phyloP scores from a whole-genome alignment of 805 yeast species.

The Suhomyces kilbournensis region DNA sequence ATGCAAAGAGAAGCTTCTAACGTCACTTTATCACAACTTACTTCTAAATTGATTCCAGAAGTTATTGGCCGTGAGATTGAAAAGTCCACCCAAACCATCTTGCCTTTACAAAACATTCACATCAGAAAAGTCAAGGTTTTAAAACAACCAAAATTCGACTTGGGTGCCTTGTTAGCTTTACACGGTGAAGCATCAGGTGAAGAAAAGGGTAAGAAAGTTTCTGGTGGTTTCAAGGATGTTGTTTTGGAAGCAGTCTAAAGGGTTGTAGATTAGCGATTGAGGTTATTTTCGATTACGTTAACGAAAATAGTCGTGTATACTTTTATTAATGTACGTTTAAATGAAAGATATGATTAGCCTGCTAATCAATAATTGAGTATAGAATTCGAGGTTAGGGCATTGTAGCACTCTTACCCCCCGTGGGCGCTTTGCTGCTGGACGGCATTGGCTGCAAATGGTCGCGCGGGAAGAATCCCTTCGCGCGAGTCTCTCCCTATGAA shows the following conservation, averaged over 20 bases:
- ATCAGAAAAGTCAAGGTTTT: slow-evolving; percentile 98
- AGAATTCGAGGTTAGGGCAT: too few relatives aligned
- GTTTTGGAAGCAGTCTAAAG: slow-evolving; percentile 90
- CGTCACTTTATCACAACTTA: slow-evolving; percentile 94
- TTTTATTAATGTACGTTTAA: slow-evolving; percentile 3
- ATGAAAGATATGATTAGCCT: not conserved
- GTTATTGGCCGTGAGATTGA: slow-evolving; percentile 98
- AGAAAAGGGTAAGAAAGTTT: slow-evolving; percentile 98
- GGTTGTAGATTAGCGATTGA: not conserved
- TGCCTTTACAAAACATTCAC: slow-evolving; percentile 98
- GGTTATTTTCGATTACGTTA: slow-evolving; percentile 2
- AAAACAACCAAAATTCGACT: slow-evolving; percentile 98
- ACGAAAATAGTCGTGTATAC: slow-evolving; percentile 1
- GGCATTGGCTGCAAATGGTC: not conserved
- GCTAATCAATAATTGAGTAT: too few relatives aligned
- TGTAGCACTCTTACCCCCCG: too few relatives aligned
- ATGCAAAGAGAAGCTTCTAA: slow-evolving; percentile 94
- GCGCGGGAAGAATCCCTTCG: not conserved
- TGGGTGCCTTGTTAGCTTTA: slow-evolving; percentile 91
- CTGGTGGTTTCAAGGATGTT: slow-evolving; percentile 94
- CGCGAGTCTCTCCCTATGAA: not conserved
- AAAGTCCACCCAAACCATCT: slow-evolving; percentile 91
- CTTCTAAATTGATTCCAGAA: slow-evolving; percentile 97
- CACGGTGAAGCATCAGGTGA: slow-evolving; percentile 91
- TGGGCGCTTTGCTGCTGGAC: too few relatives aligned